Base-by-base conservation (phyloP, 2,329 filamentous ascomycete species). In the Penicillium polonicum region DNA sequence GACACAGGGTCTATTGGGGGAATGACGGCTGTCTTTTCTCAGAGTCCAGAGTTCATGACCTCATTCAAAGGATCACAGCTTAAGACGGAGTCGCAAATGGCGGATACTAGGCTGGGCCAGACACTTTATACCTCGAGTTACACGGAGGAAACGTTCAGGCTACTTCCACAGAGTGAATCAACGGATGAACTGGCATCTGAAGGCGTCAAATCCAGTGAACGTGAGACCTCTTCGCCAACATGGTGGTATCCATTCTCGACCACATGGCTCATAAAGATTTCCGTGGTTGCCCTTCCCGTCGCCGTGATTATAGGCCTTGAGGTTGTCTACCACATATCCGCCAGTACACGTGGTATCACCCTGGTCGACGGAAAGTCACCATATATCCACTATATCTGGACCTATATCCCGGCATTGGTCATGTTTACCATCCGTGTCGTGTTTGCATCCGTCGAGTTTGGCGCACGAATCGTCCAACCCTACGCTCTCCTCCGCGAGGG, bases 341-440 rank as follows among this genome's bases (percentile, higher is more conserved):
- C 31, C 4, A 52, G 35, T 25, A 29, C 29, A 2, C 48, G 5
- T 31, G 54, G 54, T 3, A 57, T 57, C 6, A 45, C 45, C 15
- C 19, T 39, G 1, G 41, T 52, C 15, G 54, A 45, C 9, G 48
- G 43, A 3, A 52, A 52, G 23, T 57, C 54, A 39, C 31, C 54
- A 13, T 79, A 60, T 49, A 57, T 50, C 50, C 61, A 64, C 66
- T 63, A 62, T 59, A 52, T 58, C 31, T 67, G 63, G 65, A 52
- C 49, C 15, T 67, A 67, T 29, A 48, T 67, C 19, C 65, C 65
- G 1, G 63, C 65, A 15, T 29, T 65, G 15, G 46, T 63, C 12
- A 65, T 67, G 61, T 57, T 67, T 21, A 42, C 39, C 15, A 45
- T 62, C 13, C 60, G 58, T 48, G 62, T 27, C 48, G 35, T 65